Evolutionary conservation across 2,329 filamentous ascomycete genomes (phyloP), one percentile per base, ranked within the genome.

Genomic region (Pseudofabraea citricarpa): DNA sequence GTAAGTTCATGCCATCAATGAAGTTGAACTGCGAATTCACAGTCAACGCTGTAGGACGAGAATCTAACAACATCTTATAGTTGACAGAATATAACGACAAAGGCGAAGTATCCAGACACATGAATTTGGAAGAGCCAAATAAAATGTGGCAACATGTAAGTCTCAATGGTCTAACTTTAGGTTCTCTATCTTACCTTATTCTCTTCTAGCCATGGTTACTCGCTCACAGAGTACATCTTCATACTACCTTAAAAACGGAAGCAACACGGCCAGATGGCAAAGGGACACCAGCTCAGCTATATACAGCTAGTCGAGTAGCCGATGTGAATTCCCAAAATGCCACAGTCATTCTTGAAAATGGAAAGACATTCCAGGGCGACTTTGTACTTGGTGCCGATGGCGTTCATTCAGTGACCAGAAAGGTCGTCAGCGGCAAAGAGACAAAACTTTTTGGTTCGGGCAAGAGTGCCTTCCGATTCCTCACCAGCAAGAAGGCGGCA

Each of bases 381-480:
- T 45, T 80, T 1, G 52, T 81, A 3, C 50, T 81, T 3, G 76
- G 74, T 3, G 76, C 75, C 0, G 77, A 81, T 49, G 77, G 77
- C 0, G 72, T 79, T 7, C 48, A 50, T 41, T 24, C 23, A 5
- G n/a, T 31, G n/a, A 40, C 24, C 4, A 16, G 38, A 40, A 27
- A 29, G n/a, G 31, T 10, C n/a, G 19, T 37, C 13, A 20, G 18
- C 1, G 35, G 19, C 12, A 23, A 13, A 43, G 8, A 8, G 4
- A 6, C 13, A n/a, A 31, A 31, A 15, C 35, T 48, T 5, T 46
- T 48, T 19, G 24, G 39, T 1, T 50, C 48, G 22, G 51, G 50
- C 9, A 54, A 52, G 32, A 46, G 38, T 37, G 54, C 54, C 15
- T 55, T 54, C 36, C 39, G 54, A 23, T 56, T 55, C 22, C 38